phyloP scores from a whole-genome alignment of 345 rosid species.

The Lepidium aucheri region DNA sequence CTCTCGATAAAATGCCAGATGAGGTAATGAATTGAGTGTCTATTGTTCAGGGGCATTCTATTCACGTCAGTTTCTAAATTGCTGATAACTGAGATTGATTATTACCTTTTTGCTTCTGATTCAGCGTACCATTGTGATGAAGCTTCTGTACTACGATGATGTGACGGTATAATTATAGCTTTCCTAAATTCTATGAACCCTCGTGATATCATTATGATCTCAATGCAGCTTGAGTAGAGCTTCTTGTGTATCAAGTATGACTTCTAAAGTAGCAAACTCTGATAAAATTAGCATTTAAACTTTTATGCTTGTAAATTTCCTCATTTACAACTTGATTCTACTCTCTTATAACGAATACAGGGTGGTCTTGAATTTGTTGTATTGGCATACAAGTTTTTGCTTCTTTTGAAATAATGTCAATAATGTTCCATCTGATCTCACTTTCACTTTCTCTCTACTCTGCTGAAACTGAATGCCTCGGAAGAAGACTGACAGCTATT shows the following conservation, averaged over 20 bases:
- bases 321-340: background rate
- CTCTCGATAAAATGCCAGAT: slow-evolving; percentile 90
- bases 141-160: slow-evolving; percentile 88
- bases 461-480: background rate
- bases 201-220: background rate
- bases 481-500: slow-evolving; percentile 9
- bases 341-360: background rate
- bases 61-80: background rate
- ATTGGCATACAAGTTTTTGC: background rate
- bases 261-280: background rate
- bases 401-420: background rate
- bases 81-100: slow-evolving; percentile 7
- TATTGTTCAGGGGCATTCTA: background rate
- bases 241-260: background rate
- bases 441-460: background rate
- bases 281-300: background rate
- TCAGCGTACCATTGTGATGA: slow-evolving; percentile 96
- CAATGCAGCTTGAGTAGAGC: background rate
- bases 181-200: background rate
- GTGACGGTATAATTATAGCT: slow-evolving; percentile 65
- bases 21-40: slow-evolving; percentile 42
- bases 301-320: background rate
- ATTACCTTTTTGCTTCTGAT: slow-evolving; percentile 11
- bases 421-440: background rate
- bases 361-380: background rate